A percentile compares a stretch with the other conserved stretches of the same genome.
These are phyloP conservation scores for Beauveria sp. DNA, from an alignment of 2,329 filamentous ascomycete species.

Conservation along the genomic window DNA sequence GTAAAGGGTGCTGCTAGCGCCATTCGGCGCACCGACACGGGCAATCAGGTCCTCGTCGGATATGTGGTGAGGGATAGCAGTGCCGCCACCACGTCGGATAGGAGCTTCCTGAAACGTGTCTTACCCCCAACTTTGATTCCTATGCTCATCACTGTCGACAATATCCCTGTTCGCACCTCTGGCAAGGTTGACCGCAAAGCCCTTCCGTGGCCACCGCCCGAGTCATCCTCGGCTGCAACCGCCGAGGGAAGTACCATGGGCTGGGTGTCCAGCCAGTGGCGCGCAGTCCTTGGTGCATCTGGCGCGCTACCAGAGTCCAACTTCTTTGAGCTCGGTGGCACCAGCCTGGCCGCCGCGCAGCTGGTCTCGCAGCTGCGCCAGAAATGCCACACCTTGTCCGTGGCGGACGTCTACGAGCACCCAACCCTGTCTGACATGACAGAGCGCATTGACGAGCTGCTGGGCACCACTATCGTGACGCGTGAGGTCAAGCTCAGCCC, in stretches of 20 bases:
- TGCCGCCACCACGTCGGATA: not conserved
- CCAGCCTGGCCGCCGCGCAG: conserved; percentile 17
- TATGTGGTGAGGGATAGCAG: conserved; percentile 15
- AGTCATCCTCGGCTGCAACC: not conserved
- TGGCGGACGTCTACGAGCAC: conserved; percentile 17
- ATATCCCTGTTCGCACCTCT: conserved; percentile 16
- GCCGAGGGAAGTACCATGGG: conserved; percentile 10
- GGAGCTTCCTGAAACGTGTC: conserved; percentile 8
- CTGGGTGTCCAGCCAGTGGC: conserved; percentile 17
- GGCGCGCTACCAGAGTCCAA: conserved; percentile 9
- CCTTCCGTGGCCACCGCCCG: conserved; percentile 10
- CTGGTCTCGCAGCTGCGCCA: conserved; percentile 17
- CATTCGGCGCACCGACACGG: conserved; percentile 15
- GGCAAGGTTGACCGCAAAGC: conserved; percentile 18
- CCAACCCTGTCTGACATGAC: conserved; percentile 15
- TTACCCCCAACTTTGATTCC: conserved; percentile 16
- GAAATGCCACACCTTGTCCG: conserved; percentile 15
- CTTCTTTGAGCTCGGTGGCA: conserved; percentile 18
- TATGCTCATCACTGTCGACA: conserved; percentile 15
- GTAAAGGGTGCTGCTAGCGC: conserved; percentile 15
- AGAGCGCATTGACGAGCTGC: conserved; percentile 13
- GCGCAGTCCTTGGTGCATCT: conserved; percentile 15
- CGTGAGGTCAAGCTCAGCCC: conserved; percentile 16
- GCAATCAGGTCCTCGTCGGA: conserved; percentile 17
- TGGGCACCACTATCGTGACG: conserved; percentile 8